Percentiles rank a stretch among this genome's conserved stretches.
These are phyloP conservation scores for Leucaena leucocephala DNA, from an alignment of 306 rosid genomes.

Conservation along the genomic window DNA sequence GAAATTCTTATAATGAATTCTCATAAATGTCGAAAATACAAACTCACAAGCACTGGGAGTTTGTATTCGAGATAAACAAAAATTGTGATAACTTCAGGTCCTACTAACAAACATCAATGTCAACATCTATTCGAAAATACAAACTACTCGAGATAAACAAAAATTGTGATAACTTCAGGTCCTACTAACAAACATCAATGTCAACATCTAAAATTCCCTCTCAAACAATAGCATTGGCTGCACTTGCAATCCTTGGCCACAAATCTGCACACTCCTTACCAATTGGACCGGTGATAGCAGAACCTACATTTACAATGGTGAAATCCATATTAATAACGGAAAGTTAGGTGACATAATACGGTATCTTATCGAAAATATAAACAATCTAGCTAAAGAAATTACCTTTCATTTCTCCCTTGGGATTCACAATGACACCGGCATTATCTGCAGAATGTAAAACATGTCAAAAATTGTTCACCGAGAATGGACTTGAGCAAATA, in stretches of 20 bases:
- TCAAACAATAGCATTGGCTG: constrained; percentile 86
- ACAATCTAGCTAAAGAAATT: neutral
- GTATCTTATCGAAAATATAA: neutral
- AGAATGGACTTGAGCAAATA: neutral
- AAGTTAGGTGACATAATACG: neutral
- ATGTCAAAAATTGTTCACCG: neutral
- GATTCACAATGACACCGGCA: constrained; percentile 90
- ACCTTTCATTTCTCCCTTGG: constrained; percentile 96
- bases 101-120: neutral
- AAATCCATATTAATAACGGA: neutral
- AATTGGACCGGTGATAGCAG: constrained; percentile 91
- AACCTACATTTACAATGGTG: constrained; percentile 45
- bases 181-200: neutral
- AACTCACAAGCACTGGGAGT: neutral
- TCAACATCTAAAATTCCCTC: neutral
- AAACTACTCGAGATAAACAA: constrained; percentile 14
- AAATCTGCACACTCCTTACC: constrained; percentile 94
- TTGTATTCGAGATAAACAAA: constrained; percentile 14
- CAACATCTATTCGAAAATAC: neutral
- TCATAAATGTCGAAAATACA: neutral
- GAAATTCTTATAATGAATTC: neutral
- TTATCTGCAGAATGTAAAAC: constrained; percentile 58
- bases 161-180: constrained; percentile 5
- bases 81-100: neutral
- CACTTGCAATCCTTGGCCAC: constrained; percentile 96